Evolutionary conservation across 345 rosid species (phyloP).

Genomic region (Tarenaya hassleriana): DNA sequence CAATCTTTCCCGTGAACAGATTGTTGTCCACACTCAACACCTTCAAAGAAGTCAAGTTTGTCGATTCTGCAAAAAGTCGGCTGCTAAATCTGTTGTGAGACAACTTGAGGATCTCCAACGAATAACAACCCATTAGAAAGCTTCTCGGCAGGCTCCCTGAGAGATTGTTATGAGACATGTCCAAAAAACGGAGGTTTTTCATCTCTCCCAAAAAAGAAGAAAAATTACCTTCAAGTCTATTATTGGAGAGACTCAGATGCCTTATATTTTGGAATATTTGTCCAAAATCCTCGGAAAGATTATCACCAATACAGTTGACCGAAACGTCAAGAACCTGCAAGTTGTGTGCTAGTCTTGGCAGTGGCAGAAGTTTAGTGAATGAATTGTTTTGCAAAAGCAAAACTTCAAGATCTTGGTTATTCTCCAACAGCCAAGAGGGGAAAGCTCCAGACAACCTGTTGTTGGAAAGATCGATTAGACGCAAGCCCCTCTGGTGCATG

Average conservation of each 20-base stretch:
- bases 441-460: slow-evolving; percentile 16
- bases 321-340: slow-evolving; percentile 11
- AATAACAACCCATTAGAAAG: background rate
- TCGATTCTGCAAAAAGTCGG: background rate
- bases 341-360: slow-evolving; percentile 4
- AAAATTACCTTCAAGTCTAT: background rate
- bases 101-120: background rate
- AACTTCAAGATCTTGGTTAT: background rate
- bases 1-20: slow-evolving; percentile 8
- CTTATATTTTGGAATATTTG: background rate
- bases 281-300: background rate
- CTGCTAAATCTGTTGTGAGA: slow-evolving; percentile 2
- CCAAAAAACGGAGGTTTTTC: background rate
- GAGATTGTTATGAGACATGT: slow-evolving; percentile 11
- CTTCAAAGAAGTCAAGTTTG: background rate
- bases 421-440: slow-evolving; percentile 13
- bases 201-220: background rate
- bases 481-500: slow-evolving; percentile 9
- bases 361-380: slow-evolving; percentile 3
- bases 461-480: slow-evolving; percentile 17
- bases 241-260: slow-evolving; percentile 12
- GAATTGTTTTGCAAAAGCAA: slow-evolving; percentile 9
- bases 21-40: slow-evolving; percentile 9
- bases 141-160: background rate
- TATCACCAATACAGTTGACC: background rate